Conservation (phyloP, 805 yeast genomes). For the Ogataea thermomethanolica region DNA sequence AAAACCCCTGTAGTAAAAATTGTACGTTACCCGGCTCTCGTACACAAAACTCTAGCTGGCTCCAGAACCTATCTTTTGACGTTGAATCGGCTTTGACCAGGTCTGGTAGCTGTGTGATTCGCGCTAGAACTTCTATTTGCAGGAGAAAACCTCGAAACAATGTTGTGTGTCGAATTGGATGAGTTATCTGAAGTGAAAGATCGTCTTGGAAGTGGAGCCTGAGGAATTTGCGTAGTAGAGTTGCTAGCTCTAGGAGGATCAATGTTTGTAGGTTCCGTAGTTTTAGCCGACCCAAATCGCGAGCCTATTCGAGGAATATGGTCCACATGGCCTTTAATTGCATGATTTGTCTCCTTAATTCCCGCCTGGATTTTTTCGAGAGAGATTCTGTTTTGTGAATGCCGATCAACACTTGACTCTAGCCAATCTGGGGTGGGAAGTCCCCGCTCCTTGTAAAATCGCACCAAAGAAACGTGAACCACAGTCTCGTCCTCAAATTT, state of each 20-base stretch:
- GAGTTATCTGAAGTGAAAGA: conserved; percentile 3
- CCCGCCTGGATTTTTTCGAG: conserved; percentile 14
- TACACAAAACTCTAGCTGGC: too few relatives aligned
- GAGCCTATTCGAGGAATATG: conserved; percentile 12
- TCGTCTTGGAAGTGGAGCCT: conserved; percentile 11
- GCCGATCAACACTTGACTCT: conserved; percentile 2
- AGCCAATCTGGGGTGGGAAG: conserved; percentile 31
- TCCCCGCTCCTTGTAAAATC: conserved; percentile 24
- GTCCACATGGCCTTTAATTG: conserved; percentile 17
- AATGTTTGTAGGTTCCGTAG: conserved; percentile 4
- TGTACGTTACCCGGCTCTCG: conserved; percentile 6
- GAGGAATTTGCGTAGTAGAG: conserved; percentile 3
- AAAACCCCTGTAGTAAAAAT: conserved; percentile 3
- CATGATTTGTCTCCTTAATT: conserved; percentile 9
- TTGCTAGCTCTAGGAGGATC: neutral
- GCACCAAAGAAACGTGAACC: conserved; percentile 31
- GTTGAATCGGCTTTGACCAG: conserved; percentile 9
- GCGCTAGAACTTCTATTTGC: conserved; percentile 1
- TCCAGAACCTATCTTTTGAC: conserved; percentile 5
- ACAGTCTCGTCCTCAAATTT: conserved; percentile 32
- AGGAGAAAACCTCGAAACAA: conserved; percentile 16
- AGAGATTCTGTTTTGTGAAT: conserved; percentile 5
- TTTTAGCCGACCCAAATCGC: conserved; percentile 12
- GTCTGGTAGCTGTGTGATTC: neutral
- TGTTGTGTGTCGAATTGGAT: conserved; percentile 1